Base-by-base conservation (phyloP, 495 filamentous ascomycete species). In the Acidomyces sp. region DNA sequence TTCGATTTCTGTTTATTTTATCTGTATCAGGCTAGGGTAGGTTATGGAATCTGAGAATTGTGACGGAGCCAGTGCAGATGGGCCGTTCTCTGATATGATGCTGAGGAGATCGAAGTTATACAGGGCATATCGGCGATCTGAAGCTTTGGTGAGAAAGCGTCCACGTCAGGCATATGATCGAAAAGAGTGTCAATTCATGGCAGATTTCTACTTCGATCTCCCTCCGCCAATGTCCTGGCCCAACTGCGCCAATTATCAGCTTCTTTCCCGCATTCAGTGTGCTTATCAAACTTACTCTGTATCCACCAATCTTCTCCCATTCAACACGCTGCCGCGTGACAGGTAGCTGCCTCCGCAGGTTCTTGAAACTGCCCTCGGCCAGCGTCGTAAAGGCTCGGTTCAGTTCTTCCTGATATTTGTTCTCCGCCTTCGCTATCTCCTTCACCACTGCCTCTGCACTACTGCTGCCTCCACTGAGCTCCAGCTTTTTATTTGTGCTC, bases 221-320 rank as follows among this genome's bases (percentile, higher is more conserved):
- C 60, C 62, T 24, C 62, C 60, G 39, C 61, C 62, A 41, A 65
- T 65, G 33, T 65, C 62, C 51, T 58, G 57, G 4, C 57, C 57
- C 19, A 60, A 34, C 56, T 57, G 45, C 17, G 35, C 7, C 12
- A 18, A 18, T 9, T 6, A 16, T 9, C 15, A 59, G 59, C n/a
- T n/a, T n/a, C n/a, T n/a, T n/a, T n/a, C n/a, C n/a, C n/a, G n/a
- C n/a, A 52, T 82, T 78, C 60, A 82, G 77, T 38, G 76, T 43
- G 38, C 32, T 6, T 13, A 4, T n/a, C 12, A 11, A 18, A 55
- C 61, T 49, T 55, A 94, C 63, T 39, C 85, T 63, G 63, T 97
- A 97, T 46, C 85, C 86, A n/a, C 82, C 78, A 49, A 99, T 84
- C 68, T 93, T 96, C 61, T 99, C 90, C 92, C 92, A 99, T 62